Evolutionary conservation across 225 moss, liverwort and hornwort genomes (phyloP).

Genomic region (Sphagnum contortum): DNA sequence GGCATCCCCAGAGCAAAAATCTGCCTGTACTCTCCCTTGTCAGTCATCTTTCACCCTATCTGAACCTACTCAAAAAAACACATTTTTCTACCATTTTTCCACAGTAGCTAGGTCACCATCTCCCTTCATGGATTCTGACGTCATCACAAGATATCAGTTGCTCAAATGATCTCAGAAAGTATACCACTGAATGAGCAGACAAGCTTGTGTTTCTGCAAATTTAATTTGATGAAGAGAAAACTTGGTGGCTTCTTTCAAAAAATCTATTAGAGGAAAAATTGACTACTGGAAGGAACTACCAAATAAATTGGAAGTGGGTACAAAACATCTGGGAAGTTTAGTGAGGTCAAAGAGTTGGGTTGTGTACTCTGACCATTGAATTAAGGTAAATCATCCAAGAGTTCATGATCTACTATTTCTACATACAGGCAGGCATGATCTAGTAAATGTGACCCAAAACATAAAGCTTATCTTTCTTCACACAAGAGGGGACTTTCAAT

Average conservation of each 20-base stretch:
- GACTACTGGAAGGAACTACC: no score
- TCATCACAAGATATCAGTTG: not conserved
- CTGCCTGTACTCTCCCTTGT: slow-evolving; percentile 41
- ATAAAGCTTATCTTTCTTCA: not conserved
- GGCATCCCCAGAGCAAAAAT: slow-evolving; percentile 78
- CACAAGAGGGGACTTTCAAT: not conserved
- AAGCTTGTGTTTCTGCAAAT: not conserved
- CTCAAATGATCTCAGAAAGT: not conserved
- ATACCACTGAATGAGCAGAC: not conserved
- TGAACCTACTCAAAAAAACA: no score
- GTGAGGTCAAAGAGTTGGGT: no score
- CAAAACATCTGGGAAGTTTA: no score
- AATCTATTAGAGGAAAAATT: no score
- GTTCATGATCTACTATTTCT: no score
- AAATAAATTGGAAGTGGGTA: no score
- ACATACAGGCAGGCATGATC: no score
- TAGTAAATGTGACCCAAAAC: no score
- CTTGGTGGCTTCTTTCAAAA: no score
- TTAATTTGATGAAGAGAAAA: not conserved
- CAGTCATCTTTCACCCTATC: slow-evolving; percentile 1
- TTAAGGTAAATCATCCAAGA: no score
- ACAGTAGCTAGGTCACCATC: not conserved
- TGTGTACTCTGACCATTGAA: no score
- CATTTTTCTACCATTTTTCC: not conserved
- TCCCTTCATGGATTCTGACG: not conserved